phyloP scores from a whole-genome alignment of 345 rosid species.

The Eucalyptus pauciflora region DNA sequence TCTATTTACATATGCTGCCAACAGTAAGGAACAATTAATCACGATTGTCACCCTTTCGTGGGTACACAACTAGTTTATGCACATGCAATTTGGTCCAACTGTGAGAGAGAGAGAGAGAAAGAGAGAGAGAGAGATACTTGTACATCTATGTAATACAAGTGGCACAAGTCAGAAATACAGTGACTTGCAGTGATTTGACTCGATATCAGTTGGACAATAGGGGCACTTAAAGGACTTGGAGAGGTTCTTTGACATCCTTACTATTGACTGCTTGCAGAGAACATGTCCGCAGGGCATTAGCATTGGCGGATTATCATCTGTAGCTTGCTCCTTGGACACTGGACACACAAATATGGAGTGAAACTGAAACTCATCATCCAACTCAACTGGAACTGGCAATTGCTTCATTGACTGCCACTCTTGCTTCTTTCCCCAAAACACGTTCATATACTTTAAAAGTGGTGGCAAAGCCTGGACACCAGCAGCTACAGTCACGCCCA shows the following conservation, averaged over 20 bases:
- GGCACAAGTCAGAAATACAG: constrained; percentile 19
- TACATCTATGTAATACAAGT: neutral
- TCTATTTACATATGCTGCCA: neutral
- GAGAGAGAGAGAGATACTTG: neutral
- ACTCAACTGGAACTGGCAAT: constrained; percentile 48
- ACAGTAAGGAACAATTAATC: neutral
- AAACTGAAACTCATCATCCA: constrained; percentile 53
- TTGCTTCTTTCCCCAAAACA: constrained; percentile 56
- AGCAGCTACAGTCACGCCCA: constrained; percentile 46
- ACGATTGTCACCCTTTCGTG: neutral
- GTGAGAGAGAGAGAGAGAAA: neutral
- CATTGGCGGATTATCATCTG: constrained; percentile 71
- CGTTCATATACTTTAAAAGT: constrained; percentile 56
- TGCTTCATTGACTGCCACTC: constrained; percentile 62
- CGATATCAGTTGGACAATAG: constrained; percentile 43
- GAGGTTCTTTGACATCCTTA: constrained; percentile 46
- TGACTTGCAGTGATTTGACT: constrained; percentile 34
- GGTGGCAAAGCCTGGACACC: constrained; percentile 58
- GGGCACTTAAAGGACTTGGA: constrained; percentile 52
- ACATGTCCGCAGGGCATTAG: constrained; percentile 62
- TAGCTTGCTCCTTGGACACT: constrained; percentile 56
- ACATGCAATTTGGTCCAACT: neutral
- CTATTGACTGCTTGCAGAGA: constrained; percentile 62
- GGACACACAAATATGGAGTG: constrained; percentile 74
- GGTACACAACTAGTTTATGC: neutral